These are phyloP conservation scores for Leavenworthia alabamica DNA, from an alignment of 345 rosid genomes.

Conservation along the genomic window DNA sequence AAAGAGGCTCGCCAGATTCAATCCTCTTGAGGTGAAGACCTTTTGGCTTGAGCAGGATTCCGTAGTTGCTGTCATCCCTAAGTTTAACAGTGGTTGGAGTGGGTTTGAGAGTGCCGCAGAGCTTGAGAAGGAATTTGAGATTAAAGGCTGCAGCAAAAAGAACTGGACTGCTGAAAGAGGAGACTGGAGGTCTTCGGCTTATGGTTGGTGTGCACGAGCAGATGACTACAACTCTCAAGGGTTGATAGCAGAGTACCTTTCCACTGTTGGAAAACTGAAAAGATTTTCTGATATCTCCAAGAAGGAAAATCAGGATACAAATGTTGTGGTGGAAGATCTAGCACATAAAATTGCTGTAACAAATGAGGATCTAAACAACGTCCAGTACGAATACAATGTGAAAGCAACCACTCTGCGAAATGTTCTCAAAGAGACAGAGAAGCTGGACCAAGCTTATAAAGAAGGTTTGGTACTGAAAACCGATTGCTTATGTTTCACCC, in stretches of 20 bases:
- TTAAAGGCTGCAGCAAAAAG: conserved; percentile 39
- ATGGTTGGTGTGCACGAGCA: conserved; percentile 77
- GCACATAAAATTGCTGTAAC: conserved; percentile 51
- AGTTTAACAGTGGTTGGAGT: conserved; percentile 46
- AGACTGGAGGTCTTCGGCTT: conserved; percentile 35
- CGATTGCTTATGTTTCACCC: background rate
- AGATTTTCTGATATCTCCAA: conserved; percentile 47
- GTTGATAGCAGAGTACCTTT: conserved; percentile 55
- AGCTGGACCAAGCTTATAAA: conserved; percentile 49
- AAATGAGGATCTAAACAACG: conserved; percentile 48
- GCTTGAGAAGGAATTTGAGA: conserved; percentile 57
- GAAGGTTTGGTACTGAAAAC: conserved; percentile 44
- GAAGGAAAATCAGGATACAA: conserved; percentile 36
- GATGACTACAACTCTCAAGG: conserved; percentile 59
- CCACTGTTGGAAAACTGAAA: conserved; percentile 46
- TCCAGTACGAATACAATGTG: conserved; percentile 48
- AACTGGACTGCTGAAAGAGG: conserved; percentile 42
- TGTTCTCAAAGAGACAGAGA: conserved; percentile 71
- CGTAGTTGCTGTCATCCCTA: conserved; percentile 42
- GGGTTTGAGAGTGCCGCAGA: conserved; percentile 50
- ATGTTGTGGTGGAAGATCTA: conserved; percentile 42
- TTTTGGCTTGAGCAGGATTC: conserved; percentile 40
- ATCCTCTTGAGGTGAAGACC: conserved; percentile 45
- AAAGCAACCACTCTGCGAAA: conserved; percentile 42
- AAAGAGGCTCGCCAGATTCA: conserved; percentile 45